Evolutionary conservation across 352 stramenopile species (phyloP).

Genomic region (Phytophthora pluvialis): DNA sequence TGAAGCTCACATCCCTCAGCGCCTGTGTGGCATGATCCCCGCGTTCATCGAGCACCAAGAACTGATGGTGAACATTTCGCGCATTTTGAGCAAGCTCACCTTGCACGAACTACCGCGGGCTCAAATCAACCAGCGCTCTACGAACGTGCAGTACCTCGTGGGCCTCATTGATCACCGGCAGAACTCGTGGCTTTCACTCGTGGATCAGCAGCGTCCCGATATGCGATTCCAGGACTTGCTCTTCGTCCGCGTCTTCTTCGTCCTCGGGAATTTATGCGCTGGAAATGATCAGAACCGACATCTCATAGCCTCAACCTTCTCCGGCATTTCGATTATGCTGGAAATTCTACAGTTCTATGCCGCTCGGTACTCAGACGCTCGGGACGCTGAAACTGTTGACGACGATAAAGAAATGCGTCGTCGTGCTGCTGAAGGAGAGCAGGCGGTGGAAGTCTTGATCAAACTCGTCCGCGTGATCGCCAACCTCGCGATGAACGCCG

Average conservation of each 20-base stretch:
- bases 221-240: conserved; percentile 57
- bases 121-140: conserved; percentile 63
- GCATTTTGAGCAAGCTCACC: conserved; percentile 84
- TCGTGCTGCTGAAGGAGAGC: conserved; percentile 12
- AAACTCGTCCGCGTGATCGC: conserved; percentile 84
- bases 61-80: conserved; percentile 79
- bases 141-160: conserved; percentile 54
- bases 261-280: conserved; percentile 88
- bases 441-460: conserved; percentile 72
- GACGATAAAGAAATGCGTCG: conserved; percentile 20
- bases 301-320: conserved; percentile 43
- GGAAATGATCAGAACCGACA: conserved; percentile 80
- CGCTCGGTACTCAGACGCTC: conserved; percentile 36
- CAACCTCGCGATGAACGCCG: conserved; percentile 83
- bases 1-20: conserved; percentile 48
- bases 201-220: conserved; percentile 42
- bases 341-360: conserved; percentile 54
- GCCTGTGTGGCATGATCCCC: conserved; percentile 56
- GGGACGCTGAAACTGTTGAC: background rate
- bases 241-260: conserved; percentile 82
- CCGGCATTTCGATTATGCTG: conserved; percentile 47
- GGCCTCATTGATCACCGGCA: conserved; percentile 47
- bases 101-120: conserved; percentile 73
- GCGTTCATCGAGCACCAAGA: conserved; percentile 64
- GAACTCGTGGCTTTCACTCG: conserved; percentile 49